A percentile compares a stretch with the other conserved stretches of the same genome.
These are phyloP conservation scores for Mycosphaerella arachidis DNA, from an alignment of 2,329 filamentous ascomycete genomes.

Conservation along the genomic window DNA sequence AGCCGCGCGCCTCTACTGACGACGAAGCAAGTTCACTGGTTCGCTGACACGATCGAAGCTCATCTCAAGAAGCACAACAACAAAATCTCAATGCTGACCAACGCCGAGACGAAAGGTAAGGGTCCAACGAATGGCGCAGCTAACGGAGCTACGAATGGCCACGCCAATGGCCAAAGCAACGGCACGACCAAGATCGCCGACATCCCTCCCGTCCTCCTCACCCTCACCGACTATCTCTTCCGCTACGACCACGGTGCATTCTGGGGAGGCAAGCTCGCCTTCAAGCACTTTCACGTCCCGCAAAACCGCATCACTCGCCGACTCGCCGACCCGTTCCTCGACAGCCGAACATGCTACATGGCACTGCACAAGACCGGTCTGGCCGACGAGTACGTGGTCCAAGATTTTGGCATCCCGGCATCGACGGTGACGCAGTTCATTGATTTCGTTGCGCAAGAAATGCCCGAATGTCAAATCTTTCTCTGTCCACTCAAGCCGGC, in stretches of 20 bases:
- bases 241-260: conserved; percentile 67
- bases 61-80: conserved; percentile 1
- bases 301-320: conserved; percentile 61
- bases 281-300: conserved; percentile 59
- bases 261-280: conserved; percentile 61
- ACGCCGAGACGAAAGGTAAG: background rate
- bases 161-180: conserved; percentile 1
- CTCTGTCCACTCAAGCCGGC: conserved; percentile 42
- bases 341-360: conserved; percentile 62
- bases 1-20: conserved; percentile 35
- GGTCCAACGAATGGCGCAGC: background rate
- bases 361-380: conserved; percentile 60
- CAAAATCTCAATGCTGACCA: background rate
- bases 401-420: conserved; percentile 55
- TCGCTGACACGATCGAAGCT: conserved; percentile 43
- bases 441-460: conserved; percentile 37
- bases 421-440: conserved; percentile 42
- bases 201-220: conserved; percentile 52
- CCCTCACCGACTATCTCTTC: conserved; percentile 64
- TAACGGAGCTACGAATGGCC: background rate
- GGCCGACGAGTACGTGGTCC: conserved; percentile 58
- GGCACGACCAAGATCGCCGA: conserved; percentile 40
- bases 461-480: conserved; percentile 47
- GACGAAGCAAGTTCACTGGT: conserved; percentile 47
- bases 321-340: conserved; percentile 58